phyloP scores from a whole-genome alignment of 345 rosid species.

The Lagerstroemia speciosa region DNA sequence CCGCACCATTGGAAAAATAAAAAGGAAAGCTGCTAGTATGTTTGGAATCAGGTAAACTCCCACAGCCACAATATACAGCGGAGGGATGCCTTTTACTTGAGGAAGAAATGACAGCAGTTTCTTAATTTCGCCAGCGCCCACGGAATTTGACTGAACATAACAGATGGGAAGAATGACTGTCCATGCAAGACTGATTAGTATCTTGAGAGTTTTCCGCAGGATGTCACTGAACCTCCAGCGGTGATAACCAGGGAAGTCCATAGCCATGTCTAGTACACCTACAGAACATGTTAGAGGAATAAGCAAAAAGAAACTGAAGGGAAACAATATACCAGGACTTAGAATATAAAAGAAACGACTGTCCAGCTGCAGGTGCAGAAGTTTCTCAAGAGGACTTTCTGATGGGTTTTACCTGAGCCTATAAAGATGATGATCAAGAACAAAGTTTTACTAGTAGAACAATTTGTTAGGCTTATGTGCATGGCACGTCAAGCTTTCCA shows the following conservation, averaged over 20 bases:
- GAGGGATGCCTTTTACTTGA: slow-evolving; percentile 58
- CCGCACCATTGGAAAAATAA: slow-evolving; percentile 89
- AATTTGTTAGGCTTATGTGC: not conserved
- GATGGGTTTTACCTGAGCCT: not conserved
- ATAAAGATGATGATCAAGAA: not conserved
- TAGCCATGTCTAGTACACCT: slow-evolving; percentile 81
- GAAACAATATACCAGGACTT: not conserved
- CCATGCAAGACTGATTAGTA: slow-evolving; percentile 70
- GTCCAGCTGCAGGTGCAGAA: not conserved
- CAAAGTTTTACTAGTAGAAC: not conserved
- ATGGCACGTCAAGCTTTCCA: not conserved
- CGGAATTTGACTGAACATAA: slow-evolving; percentile 48
- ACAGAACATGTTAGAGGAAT: slow-evolving; percentile 8
- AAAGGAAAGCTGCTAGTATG: slow-evolving; percentile 63
- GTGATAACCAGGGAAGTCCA: slow-evolving; percentile 93
- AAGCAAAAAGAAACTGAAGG: not conserved
- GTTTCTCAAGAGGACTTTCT: not conserved
- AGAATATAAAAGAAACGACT: not conserved
- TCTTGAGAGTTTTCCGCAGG: slow-evolving; percentile 63
- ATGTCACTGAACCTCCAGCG: slow-evolving; percentile 82
- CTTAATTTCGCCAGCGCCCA: slow-evolving; percentile 33
- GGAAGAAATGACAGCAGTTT: slow-evolving; percentile 46
- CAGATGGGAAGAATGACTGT: slow-evolving; percentile 62
- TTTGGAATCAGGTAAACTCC: slow-evolving; percentile 74
- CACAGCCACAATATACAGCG: slow-evolving; percentile 71